These are phyloP conservation scores for Ogataea degrootiae DNA, from an alignment of 805 yeast genomes.

Conservation along the genomic window DNA sequence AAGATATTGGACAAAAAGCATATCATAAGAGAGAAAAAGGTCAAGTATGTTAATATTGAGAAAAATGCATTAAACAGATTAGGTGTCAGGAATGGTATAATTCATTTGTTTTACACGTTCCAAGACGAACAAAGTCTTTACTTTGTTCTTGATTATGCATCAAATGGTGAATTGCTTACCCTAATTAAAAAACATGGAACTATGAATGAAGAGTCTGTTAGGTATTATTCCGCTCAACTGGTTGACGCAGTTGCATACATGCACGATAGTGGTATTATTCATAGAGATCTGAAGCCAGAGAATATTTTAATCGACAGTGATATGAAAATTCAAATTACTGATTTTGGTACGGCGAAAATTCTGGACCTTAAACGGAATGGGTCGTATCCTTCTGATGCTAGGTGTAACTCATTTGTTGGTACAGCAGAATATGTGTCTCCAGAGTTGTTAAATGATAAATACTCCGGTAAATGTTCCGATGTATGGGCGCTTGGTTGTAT, in stretches of 20 bases:
- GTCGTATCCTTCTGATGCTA: slow-evolving; percentile 57
- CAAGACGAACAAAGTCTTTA: slow-evolving; percentile 72
- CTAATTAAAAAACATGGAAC: slow-evolving; percentile 68
- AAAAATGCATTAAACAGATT: slow-evolving; percentile 73
- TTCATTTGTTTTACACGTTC: slow-evolving; percentile 70
- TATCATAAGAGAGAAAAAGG: slow-evolving; percentile 75
- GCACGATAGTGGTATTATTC: slow-evolving; percentile 73
- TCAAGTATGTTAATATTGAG: slow-evolving; percentile 79
- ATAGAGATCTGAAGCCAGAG: slow-evolving; percentile 81
- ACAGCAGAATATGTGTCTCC: slow-evolving; percentile 85
- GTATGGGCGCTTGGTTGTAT: slow-evolving; percentile 62
- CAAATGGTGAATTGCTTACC: slow-evolving; percentile 70
- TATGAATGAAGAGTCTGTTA: slow-evolving; percentile 61
- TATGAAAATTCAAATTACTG: slow-evolving; percentile 65
- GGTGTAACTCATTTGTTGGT: slow-evolving; percentile 80
- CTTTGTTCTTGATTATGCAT: slow-evolving; percentile 73
- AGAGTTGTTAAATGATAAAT: slow-evolving; percentile 68
- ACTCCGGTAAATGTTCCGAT: slow-evolving; percentile 57
- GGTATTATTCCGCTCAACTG: slow-evolving; percentile 68
- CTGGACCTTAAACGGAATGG: slow-evolving; percentile 51
- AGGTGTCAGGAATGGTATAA: slow-evolving; percentile 55
- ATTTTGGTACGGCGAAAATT: slow-evolving; percentile 79
- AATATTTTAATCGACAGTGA: slow-evolving; percentile 63
- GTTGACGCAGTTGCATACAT: slow-evolving; percentile 67
- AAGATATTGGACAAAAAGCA: slow-evolving; percentile 74